Evolutionary conservation across 306 rosid genomes (phyloP), one percentile per base, ranked within the genome.

Genomic region (Cyamopsis tetragonoloba): DNA sequence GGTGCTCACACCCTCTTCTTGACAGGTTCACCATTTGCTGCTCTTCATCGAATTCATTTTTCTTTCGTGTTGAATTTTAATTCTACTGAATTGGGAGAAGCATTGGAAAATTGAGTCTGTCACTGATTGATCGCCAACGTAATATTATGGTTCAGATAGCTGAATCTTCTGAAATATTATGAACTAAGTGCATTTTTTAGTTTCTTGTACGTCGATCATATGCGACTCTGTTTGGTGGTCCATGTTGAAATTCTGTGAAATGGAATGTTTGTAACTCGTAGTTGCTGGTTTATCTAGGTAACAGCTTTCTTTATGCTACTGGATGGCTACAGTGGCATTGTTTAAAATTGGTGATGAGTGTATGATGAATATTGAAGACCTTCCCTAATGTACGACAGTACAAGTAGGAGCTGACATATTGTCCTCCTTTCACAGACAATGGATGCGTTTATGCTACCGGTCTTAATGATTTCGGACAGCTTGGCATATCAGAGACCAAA

Each of bases 1-100:
- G 98, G 98, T 47, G 98, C 98, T 82, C 98, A 89, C 71, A 87
- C 98, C 0, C 96, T 92, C 66, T 92, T 92, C 85, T 78, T 90
- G 39, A 85, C 95, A 85, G 96, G 95, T 89, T 62, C 73, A 27
- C 3, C 2, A 14, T 30, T 62, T 4, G 4, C 27, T 61, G 15
- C 19, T 7, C 1, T 57, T 34, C 7, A 15, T 51, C 50, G 1
- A 24, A 9, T 35, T 28, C 1, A 15, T 3, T 17, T 2, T 62
- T 15, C 32, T 50, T n/a, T 28, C 27, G 7, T 7, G 20, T 59
- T 66, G 5, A 26, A 12, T 30, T 42, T 65, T 1, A 4, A 1
- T 30, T 6, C 6, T 66, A 14, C 63, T 10, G 10, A 9, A 23
- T 41, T 62, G 28, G 39, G 37, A 12, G 50, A 9, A 14, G 14